phyloP scores from a whole-genome alignment of 306 rosid species.

The Argentina anserina region DNA sequence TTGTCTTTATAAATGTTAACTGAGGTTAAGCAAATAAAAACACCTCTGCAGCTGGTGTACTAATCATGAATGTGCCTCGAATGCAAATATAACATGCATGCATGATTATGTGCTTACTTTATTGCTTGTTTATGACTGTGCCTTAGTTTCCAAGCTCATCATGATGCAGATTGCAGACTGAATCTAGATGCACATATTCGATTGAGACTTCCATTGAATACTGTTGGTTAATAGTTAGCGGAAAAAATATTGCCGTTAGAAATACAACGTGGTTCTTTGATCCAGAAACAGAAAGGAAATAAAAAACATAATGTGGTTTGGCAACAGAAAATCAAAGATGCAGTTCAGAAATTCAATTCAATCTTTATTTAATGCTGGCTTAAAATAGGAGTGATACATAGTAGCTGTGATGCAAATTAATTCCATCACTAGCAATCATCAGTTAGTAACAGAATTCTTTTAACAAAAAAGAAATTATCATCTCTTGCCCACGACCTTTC shows the following conservation, averaged over 20 bases:
- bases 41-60: neutral
- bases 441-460: neutral
- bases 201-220: neutral
- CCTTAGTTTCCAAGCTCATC: neutral
- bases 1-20: too few relatives aligned
- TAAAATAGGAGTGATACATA: neutral
- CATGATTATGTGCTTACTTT: neutral
- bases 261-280: neutral
- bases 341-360: neutral
- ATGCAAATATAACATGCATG: neutral
- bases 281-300: too few relatives aligned
- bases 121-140: conserved; percentile 29
- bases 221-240: too few relatives aligned
- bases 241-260: too few relatives aligned
- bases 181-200: neutral
- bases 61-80: neutral
- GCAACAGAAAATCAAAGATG: neutral
- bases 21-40: neutral
- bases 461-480: neutral
- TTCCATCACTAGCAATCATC: conserved; percentile 2
- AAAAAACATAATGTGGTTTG: too few relatives aligned
- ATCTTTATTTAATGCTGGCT: neutral
- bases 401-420: neutral
- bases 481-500: neutral
- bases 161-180: neutral